Percentiles rank a stretch among this genome's conserved stretches.
Conservation (phyloP, 1,284 basidiomycete genomes). For the Clitocybe nebularis region DNA sequence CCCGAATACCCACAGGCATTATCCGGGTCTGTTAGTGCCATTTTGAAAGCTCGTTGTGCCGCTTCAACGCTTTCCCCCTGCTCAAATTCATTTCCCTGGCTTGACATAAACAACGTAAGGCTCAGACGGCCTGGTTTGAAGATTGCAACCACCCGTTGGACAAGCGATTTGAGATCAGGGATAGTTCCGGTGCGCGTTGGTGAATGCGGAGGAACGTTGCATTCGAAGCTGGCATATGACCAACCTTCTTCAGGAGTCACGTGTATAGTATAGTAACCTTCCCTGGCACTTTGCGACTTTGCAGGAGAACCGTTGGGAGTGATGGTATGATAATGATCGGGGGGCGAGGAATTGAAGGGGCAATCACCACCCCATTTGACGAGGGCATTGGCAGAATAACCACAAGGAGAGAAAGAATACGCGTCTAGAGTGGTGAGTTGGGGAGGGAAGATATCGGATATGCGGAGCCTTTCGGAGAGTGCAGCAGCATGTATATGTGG, state of each 20-base stretch:
- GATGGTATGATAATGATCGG: background rate
- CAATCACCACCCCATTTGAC: slow-evolving; percentile 59
- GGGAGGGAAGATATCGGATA: slow-evolving; percentile 79
- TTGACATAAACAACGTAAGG: slow-evolving; percentile 90
- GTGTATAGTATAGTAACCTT: slow-evolving; percentile 98
- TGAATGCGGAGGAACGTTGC: slow-evolving; percentile 76
- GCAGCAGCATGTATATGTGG: slow-evolving; percentile 65
- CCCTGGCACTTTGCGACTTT: slow-evolving; percentile 34
- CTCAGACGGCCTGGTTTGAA: slow-evolving; percentile 89
- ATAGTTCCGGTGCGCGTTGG: slow-evolving; percentile 35
- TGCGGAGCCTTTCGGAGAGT: slow-evolving; percentile 76
- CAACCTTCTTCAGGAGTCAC: slow-evolving; percentile 97
- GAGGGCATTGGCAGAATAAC: slow-evolving; percentile 95
- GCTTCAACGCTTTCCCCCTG: slow-evolving; percentile 58
- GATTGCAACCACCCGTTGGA: slow-evolving; percentile 86
- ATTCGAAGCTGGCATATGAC: slow-evolving; percentile 98
- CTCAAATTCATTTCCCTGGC: slow-evolving; percentile 45
- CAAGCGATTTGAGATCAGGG: slow-evolving; percentile 76
- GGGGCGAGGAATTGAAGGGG: slow-evolving; percentile 14
- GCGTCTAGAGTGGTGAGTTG: slow-evolving; percentile 84
- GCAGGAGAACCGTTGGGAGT: background rate
- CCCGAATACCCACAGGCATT: background rate
- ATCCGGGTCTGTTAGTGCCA: slow-evolving; percentile 41
- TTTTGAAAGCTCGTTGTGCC: slow-evolving; percentile 67
- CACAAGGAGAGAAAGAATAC: slow-evolving; percentile 94